A percentile compares a stretch with the other conserved stretches of the same genome.
These are phyloP conservation scores for Phyllosticta citribraziliensis DNA, from an alignment of 2,329 filamentous ascomycete species.

Conservation along the genomic window DNA sequence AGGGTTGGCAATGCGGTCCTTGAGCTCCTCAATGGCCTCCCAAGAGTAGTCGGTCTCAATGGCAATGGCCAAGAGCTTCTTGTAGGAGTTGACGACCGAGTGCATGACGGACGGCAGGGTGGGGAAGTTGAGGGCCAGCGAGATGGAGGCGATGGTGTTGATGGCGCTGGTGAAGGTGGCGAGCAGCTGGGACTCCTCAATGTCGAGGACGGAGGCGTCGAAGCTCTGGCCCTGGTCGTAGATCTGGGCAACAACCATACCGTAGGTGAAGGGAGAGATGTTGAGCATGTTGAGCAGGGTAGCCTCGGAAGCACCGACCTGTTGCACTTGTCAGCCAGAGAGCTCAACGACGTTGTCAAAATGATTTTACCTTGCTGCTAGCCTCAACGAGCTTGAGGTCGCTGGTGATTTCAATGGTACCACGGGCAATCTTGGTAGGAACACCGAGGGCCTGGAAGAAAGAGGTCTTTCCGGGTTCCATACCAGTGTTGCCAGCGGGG, in stretches of 20 bases:
- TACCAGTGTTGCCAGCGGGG: constrained; percentile 98
- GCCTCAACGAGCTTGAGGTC: constrained; percentile 97
- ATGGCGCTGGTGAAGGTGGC: constrained; percentile 72
- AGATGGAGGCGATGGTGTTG: constrained; percentile 78
- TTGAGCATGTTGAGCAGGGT: constrained; percentile 99
- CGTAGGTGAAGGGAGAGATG: constrained; percentile 99
- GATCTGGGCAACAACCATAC: constrained; percentile 91
- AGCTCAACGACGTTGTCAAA: neutral
- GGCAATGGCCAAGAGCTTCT: constrained; percentile 87
- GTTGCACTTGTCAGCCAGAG: neutral
- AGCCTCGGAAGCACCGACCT: constrained; percentile 93
- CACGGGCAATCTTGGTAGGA: constrained; percentile 99
- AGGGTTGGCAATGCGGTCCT: constrained; percentile 99
- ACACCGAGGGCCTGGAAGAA: constrained; percentile 99
- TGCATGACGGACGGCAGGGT: constrained; percentile 94
- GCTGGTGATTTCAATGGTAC: constrained; percentile 99
- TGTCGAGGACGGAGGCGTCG: constrained; percentile 75
- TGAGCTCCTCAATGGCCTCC: constrained; percentile 93
- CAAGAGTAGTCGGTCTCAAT: constrained; percentile 85
- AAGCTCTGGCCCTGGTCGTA: constrained; percentile 97
- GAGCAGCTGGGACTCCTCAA: constrained; percentile 89
- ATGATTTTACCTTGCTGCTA: constrained; percentile 53
- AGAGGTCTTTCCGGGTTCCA: constrained; percentile 99
- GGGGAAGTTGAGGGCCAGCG: constrained; percentile 87
- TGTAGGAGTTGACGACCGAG: constrained; percentile 95